A percentile compares a stretch with the other conserved stretches of the same genome.
Evolutionary conservation across 352 stramenopile species (phyloP).

Genomic region (Globisporangium megalacanthum): DNA sequence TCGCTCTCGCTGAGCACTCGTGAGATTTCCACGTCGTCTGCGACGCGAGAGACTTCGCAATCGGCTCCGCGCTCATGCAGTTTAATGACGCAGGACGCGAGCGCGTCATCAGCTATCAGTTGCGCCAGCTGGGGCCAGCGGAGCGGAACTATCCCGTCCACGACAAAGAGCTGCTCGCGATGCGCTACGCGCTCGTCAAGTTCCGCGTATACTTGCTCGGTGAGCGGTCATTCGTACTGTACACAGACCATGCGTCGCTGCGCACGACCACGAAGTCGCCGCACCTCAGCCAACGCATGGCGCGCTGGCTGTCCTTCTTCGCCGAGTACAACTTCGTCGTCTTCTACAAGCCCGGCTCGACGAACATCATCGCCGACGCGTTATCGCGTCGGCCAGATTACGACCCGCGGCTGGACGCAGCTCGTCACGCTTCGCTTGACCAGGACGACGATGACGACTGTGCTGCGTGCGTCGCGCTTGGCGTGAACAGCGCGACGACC

Average conservation of each 20-base stretch:
- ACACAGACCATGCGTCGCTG: constrained; percentile 18
- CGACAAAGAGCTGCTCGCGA: constrained; percentile 12
- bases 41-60: constrained; percentile 12
- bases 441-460: too few species aligned
- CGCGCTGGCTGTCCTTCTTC: constrained; percentile 16
- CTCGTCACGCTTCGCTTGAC: too few species aligned
- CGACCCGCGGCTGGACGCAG: too few species aligned
- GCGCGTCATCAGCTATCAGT: constrained; percentile 13
- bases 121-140: constrained; percentile 15
- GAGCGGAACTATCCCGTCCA: constrained; percentile 10
- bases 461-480: too few species aligned
- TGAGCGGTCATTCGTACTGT: constrained; percentile 14
- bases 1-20: constrained; percentile 6
- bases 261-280: neutral
- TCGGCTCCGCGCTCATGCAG: constrained; percentile 12
- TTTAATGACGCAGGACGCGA: neutral
- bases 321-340: too few species aligned
- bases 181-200: constrained; percentile 24
- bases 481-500: too few species aligned
- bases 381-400: too few species aligned
- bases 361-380: constrained; percentile 22
- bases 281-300: constrained; percentile 12
- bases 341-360: constrained; percentile 17
- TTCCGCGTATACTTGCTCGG: constrained; percentile 24
- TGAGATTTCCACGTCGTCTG: constrained; percentile 19